These are phyloP conservation scores for Russula compacta DNA, from an alignment of 768 basidiomycete genomes.

Conservation along the genomic window DNA sequence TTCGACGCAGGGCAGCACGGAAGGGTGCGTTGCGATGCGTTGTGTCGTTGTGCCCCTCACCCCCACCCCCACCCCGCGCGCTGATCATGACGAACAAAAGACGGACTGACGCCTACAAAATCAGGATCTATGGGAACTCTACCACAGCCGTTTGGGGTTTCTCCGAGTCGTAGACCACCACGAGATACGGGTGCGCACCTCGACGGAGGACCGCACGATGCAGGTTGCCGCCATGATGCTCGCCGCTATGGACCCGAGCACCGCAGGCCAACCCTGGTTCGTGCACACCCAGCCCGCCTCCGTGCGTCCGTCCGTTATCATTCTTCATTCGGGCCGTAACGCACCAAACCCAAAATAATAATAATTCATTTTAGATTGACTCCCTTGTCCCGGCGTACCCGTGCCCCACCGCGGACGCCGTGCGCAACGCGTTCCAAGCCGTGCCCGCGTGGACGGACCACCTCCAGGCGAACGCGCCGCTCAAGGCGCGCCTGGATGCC, in stretches of 20 bases:
- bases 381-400: slow-evolving; percentile 37
- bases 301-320: slow-evolving; percentile 23
- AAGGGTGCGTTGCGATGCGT: slow-evolving; percentile 24
- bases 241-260: slow-evolving; percentile 35
- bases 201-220: slow-evolving; percentile 39
- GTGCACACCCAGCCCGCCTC: slow-evolving; percentile 36
- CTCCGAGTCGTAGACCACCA: slow-evolving; percentile 28
- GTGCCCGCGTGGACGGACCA: slow-evolving; percentile 41
- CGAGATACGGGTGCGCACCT: slow-evolving; percentile 37
- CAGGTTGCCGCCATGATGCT: slow-evolving; percentile 39
- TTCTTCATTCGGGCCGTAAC: too few species aligned
- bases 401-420: slow-evolving; percentile 34
- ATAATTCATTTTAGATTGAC: slow-evolving; percentile 31
- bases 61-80: too few species aligned
- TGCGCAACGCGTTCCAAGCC: slow-evolving; percentile 35
- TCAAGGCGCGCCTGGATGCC: slow-evolving; percentile 31
- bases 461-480: slow-evolving; percentile 28
- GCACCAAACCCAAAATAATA: background rate
- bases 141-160: slow-evolving; percentile 31
- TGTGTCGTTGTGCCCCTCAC: too few species aligned
- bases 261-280: slow-evolving; percentile 28
- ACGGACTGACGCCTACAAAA: background rate
- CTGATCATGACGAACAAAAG: background rate
- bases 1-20: slow-evolving; percentile 37
- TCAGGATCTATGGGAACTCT: slow-evolving; percentile 42